Evolutionary conservation across 2,329 filamentous ascomycete species (phyloP), one percentile per base, ranked within the genome.

Genomic region (Fusarium sp.): DNA sequence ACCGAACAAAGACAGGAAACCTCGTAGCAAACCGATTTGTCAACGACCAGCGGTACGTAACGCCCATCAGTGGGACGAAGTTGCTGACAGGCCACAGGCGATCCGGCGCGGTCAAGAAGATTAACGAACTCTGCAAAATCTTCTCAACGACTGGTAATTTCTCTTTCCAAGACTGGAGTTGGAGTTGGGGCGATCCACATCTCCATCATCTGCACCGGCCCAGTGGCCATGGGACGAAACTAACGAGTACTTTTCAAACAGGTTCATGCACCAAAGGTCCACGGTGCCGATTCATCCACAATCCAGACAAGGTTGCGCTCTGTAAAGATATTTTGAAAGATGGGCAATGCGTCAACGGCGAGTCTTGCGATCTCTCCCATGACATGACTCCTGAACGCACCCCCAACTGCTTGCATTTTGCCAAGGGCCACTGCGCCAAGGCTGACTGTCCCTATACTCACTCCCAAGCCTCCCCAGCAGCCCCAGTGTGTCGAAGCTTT

Each of bases 311-410:
- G 81, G 92, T 97, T 74, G 92, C 95, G 56, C 89, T 96, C 57
- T 99, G 96, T 88, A 96, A 93, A 80, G 90, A 92, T 54, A 94
- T 92, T 77, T 84, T 98, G 54, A 89, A 90, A 75, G 94, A 91
- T 76, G 91, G 92, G 76, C 84, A 86, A 74, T 99, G 96, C 82
- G 82, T 84, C 72, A 87, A 88, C 78, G 93, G 93, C 80, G 87
- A 90, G 75, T 85, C 85, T 75, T 99, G 96, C 85, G 92, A 97
- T 80, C 86, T 98, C 63, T 97, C 94, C 67, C 96, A 98, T 85
- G 90, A 96, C 47, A 83, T 92, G 67, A 92, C 87, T 56, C 88
- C 93, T 70, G 87, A 97, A 79, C 92, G 95, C 80, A 92, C 92
- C 55, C 94, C 96, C 58, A 88, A 91, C 65, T 98, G 96, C 83